A percentile compares a stretch with the other conserved stretches of the same genome.
phyloP scores from a whole-genome alignment of 371 early-diverging fungal species.

The Fennellomyces sp. region DNA sequence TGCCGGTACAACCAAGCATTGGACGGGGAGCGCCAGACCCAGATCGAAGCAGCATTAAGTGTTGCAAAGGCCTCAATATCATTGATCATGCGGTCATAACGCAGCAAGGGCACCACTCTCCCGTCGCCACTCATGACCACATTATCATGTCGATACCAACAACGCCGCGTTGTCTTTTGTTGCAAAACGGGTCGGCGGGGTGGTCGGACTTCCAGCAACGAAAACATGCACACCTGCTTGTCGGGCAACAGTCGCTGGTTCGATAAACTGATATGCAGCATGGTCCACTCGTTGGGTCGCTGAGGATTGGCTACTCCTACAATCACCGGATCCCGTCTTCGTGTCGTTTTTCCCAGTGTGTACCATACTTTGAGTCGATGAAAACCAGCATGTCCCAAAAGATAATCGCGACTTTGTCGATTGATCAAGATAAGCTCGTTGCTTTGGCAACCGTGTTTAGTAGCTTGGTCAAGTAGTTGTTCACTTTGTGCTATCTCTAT shows the following conservation, averaged over 20 bases:
- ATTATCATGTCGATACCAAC: neutral
- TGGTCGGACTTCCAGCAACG: constrained; percentile 1
- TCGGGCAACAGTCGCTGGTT: neutral
- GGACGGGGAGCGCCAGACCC: constrained; percentile 3
- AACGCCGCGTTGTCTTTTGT: neutral
- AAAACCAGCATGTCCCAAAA: neutral
- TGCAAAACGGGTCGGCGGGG: neutral
- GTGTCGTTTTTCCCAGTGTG: neutral
- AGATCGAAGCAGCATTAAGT: constrained; percentile 4
- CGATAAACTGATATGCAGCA: constrained; percentile 3
- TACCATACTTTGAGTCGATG: constrained; percentile 14
- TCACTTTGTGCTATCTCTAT: neutral
- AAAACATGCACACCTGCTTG: neutral
- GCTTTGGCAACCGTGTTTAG: neutral
- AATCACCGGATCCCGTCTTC: constrained; percentile 8
- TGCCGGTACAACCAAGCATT: constrained; percentile 7
- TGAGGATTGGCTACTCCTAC: constrained; percentile 8
- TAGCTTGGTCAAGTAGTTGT: neutral
- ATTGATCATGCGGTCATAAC: neutral
- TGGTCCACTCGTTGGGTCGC: constrained; percentile 4
- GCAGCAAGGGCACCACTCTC: neutral
- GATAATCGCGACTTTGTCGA: neutral
- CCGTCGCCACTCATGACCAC: neutral
- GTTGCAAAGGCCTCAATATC: constrained; percentile 6
- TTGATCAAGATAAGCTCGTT: neutral